Conservation (phyloP, 768 basidiomycete species). For the Termitomyces sp. region DNA sequence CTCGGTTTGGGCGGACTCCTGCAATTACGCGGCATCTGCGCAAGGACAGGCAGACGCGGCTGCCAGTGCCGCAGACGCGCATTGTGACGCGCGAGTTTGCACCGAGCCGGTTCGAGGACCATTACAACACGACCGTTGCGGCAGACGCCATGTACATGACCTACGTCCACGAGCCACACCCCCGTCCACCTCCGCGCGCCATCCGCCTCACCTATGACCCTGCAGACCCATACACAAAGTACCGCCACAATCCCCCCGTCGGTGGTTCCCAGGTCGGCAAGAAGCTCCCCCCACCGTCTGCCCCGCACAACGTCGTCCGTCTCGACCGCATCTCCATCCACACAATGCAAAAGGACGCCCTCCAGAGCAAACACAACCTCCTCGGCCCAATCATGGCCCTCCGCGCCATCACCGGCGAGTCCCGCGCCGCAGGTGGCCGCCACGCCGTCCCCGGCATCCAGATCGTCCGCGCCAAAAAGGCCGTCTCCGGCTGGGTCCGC, state of each 20-base stretch:
- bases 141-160: constrained; percentile 95
- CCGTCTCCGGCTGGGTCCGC: constrained; percentile 78
- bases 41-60: constrained; percentile 42
- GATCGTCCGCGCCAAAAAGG: constrained; percentile 65
- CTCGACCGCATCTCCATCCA: constrained; percentile 86
- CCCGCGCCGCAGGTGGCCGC: constrained; percentile 64
- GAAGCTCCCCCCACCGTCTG: constrained; percentile 61
- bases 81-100: constrained; percentile 65
- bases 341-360: constrained; percentile 78
- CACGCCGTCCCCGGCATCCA: constrained; percentile 72
- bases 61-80: constrained; percentile 69
- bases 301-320: constrained; percentile 60
- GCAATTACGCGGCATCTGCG: constrained; percentile 37
- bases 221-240: constrained; percentile 74
- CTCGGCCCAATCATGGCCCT: constrained; percentile 85
- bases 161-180: constrained; percentile 69
- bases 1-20: constrained; percentile 50
- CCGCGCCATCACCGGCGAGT: constrained; percentile 83
- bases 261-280: constrained; percentile 67
- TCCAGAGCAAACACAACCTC: constrained; percentile 64
- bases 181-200: constrained; percentile 45
- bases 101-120: constrained; percentile 68
- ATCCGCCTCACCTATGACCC: constrained; percentile 72
- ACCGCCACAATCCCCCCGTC: constrained; percentile 69
- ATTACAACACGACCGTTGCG: constrained; percentile 78